A percentile compares a stretch with the other conserved stretches of the same genome.
phyloP scores from a whole-genome alignment of 305 asterid genomes.

The Ilex paraguariensis region DNA sequence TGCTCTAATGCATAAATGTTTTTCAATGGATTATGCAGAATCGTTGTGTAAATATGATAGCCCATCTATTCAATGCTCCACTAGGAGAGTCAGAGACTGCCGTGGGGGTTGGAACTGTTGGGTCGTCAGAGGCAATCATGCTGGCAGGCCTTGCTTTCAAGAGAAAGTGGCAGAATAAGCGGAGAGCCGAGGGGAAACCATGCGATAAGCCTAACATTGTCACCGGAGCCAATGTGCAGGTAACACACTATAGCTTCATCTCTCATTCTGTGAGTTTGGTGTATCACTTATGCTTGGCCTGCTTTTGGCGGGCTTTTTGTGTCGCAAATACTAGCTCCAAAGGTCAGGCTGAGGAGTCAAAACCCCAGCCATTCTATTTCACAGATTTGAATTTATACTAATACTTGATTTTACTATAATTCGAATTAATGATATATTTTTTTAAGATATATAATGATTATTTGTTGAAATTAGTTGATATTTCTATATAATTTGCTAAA shows the following conservation, averaged over 20 bases:
- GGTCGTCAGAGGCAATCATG: conserved; percentile 54
- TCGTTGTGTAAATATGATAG: conserved; percentile 52
- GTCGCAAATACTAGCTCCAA: no score
- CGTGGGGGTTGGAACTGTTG: conserved; percentile 44
- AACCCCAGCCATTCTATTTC: no score
- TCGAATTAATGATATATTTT: no score
- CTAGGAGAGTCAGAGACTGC: conserved; percentile 31
- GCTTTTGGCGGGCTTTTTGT: no score
- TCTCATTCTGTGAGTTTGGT: no score
- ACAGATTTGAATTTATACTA: no score
- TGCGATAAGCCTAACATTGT: conserved; percentile 52
- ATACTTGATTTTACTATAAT: no score
- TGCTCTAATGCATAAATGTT: no score
- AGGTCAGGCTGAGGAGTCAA: no score
- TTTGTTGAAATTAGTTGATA: no score
- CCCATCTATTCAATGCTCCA: conserved; percentile 40
- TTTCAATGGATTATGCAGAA: conserved; percentile 20
- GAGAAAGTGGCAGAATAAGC: conserved; percentile 49
- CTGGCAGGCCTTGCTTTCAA: conserved; percentile 50
- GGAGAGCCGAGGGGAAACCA: conserved; percentile 35
- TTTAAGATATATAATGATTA: no score
- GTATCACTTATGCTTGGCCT: not conserved
- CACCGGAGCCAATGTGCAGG: conserved; percentile 55
- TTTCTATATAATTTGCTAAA: no score
- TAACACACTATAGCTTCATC: not conserved